Evolutionary conservation across 2,329 filamentous ascomycete species (phyloP).

Genomic region (Plectosphaerella cucumerina): DNA sequence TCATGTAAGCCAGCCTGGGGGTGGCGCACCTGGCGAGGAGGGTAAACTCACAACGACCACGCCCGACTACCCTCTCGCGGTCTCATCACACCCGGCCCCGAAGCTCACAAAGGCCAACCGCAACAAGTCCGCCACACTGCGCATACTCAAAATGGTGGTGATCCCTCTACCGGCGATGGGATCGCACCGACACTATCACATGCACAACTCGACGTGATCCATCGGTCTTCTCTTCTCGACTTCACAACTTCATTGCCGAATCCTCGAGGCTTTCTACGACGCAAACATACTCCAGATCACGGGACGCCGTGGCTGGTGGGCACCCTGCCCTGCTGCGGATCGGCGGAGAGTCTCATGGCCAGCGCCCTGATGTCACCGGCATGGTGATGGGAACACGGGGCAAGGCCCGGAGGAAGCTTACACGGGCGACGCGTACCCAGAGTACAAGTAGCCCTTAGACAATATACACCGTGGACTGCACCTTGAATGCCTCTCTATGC

Average conservation of each 20-base stretch:
- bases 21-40: no score
- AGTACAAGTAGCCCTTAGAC: no score
- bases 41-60: background rate
- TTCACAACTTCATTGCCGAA: background rate
- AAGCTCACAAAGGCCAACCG: background rate
- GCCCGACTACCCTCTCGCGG: background rate
- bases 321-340: no score
- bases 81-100: background rate
- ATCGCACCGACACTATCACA: background rate
- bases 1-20: slow-evolving; percentile 24
- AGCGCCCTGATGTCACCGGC: no score
- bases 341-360: no score
- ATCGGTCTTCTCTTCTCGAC: background rate
- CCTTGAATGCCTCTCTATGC: no score
- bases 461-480: no score
- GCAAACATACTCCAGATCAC: background rate
- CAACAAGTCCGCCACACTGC: background rate
- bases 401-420: no score
- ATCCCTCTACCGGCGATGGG: background rate
- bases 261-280: background rate
- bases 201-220: background rate
- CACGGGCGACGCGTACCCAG: no score
- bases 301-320: background rate
- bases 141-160: background rate
- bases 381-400: no score